phyloP scores from a whole-genome alignment of 2,329 filamentous ascomycete species.

The Penicillium nordicum region DNA sequence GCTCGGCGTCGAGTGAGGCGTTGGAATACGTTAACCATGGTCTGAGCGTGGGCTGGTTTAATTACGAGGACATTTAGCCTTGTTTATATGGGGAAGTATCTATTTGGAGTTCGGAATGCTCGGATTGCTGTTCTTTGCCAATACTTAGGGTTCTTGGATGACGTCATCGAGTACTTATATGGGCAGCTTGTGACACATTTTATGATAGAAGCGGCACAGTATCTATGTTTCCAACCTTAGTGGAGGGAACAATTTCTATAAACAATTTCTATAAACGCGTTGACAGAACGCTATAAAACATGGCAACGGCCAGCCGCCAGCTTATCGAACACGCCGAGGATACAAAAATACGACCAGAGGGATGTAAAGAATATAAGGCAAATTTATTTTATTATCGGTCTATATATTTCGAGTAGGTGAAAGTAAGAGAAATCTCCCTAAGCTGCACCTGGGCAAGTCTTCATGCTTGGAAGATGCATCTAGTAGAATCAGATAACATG shows the following conservation, averaged over 20 bases:
- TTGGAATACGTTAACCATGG: constrained; percentile 23
- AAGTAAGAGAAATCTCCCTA: neutral
- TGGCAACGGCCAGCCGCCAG: constrained; percentile 62
- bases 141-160: constrained; percentile 5
- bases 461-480: neutral
- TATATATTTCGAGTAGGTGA: neutral
- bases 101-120: neutral
- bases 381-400: neutral
- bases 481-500: neutral
- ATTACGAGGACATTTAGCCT: too few species aligned
- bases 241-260: constrained; percentile 95
- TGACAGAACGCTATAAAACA: constrained; percentile 71
- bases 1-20: constrained; percentile 17
- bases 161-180: neutral
- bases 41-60: neutral
- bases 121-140: constrained; percentile 2
- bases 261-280: constrained; percentile 82
- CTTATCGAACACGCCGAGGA: too few species aligned
- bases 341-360: too few species aligned
- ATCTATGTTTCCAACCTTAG: constrained; percentile 75
- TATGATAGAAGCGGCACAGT: constrained; percentile 77
- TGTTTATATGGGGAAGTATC: neutral
- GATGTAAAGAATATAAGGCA: too few species aligned
- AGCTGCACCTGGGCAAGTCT: neutral
- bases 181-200: constrained; percentile 66